A percentile compares a stretch with the other conserved stretches of the same genome.
phyloP scores from a whole-genome alignment of 495 filamentous ascomycete species.

The Pyrenula massariospora region DNA sequence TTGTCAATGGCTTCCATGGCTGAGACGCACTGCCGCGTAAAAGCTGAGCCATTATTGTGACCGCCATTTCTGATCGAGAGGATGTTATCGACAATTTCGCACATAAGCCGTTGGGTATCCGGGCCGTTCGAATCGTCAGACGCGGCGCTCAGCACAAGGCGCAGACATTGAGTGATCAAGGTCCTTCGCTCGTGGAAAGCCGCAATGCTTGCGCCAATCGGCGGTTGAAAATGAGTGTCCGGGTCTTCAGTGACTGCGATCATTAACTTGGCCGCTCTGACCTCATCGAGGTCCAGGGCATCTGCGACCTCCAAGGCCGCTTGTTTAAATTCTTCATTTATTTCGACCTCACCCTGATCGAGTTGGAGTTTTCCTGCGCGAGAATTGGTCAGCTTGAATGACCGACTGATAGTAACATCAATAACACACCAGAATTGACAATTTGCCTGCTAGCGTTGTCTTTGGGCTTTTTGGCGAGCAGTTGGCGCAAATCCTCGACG shows the following conservation, averaged over 20 bases:
- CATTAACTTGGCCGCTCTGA: conserved; percentile 65
- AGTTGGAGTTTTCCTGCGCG: conserved; percentile 60
- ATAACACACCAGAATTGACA: conserved; percentile 40
- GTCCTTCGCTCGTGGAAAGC: conserved; percentile 72
- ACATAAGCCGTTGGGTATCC: conserved; percentile 25
- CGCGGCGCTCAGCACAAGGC: conserved; percentile 57
- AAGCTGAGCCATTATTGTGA: conserved; percentile 34
- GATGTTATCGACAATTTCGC: conserved; percentile 27
- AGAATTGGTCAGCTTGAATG: neutral
- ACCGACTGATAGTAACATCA: too few species aligned
- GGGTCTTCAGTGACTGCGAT: conserved; percentile 55
- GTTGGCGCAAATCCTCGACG: conserved; percentile 58
- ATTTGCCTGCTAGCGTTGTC: conserved; percentile 54
- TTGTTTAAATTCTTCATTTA: conserved; percentile 82
- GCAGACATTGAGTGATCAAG: conserved; percentile 70
- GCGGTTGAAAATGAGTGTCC: conserved; percentile 51
- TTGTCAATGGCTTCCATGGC: conserved; percentile 62
- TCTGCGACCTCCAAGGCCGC: conserved; percentile 69
- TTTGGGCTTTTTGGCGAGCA: conserved; percentile 65
- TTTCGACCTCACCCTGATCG: conserved; percentile 57
- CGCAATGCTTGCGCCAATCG: conserved; percentile 63
- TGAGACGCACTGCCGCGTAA: conserved; percentile 56
- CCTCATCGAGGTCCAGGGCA: conserved; percentile 77
- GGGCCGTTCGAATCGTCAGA: conserved; percentile 43
- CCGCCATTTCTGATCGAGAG: conserved; percentile 31